Conservation (phyloP, 805 yeast genomes). For the Pichia thaimueangensis region DNA sequence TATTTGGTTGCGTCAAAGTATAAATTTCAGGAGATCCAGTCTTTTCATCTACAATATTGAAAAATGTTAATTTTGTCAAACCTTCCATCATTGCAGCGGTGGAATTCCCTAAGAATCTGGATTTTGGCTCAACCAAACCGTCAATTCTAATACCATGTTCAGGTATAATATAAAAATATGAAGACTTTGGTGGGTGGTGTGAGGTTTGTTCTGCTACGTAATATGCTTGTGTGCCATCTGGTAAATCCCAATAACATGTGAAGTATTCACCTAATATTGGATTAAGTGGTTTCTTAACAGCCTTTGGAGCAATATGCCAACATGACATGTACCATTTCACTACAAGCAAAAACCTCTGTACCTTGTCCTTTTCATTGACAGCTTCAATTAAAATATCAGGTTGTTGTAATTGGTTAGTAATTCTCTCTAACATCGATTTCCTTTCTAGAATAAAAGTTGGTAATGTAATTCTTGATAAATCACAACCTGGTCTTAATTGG, state of each 20-base stretch:
- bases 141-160: constrained; percentile 76
- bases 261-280: constrained; percentile 92
- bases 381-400: constrained; percentile 75
- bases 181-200: constrained; percentile 97
- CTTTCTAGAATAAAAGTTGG: constrained; percentile 95
- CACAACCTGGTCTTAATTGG: constrained; percentile 89
- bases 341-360: constrained; percentile 65
- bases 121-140: constrained; percentile 81
- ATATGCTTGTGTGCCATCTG: constrained; percentile 61
- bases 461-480: constrained; percentile 80
- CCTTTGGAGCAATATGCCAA: constrained; percentile 98
- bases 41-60: constrained; percentile 45
- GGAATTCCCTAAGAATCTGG: constrained; percentile 87
- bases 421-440: constrained; percentile 93
- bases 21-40: constrained; percentile 56
- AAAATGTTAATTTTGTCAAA: constrained; percentile 59
- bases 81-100: constrained; percentile 99
- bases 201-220: constrained; percentile 93
- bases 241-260: constrained; percentile 87
- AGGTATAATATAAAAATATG: constrained; percentile 85
- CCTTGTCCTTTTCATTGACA: constrained; percentile 47
- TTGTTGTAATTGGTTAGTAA: constrained; percentile 78
- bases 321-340: constrained; percentile 89
- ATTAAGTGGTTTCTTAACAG: constrained; percentile 94
- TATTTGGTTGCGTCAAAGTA: constrained; percentile 88